Evolutionary conservation across 192 early-diverging fungal genomes (phyloP).

Genomic region (Endogone sp.): DNA sequence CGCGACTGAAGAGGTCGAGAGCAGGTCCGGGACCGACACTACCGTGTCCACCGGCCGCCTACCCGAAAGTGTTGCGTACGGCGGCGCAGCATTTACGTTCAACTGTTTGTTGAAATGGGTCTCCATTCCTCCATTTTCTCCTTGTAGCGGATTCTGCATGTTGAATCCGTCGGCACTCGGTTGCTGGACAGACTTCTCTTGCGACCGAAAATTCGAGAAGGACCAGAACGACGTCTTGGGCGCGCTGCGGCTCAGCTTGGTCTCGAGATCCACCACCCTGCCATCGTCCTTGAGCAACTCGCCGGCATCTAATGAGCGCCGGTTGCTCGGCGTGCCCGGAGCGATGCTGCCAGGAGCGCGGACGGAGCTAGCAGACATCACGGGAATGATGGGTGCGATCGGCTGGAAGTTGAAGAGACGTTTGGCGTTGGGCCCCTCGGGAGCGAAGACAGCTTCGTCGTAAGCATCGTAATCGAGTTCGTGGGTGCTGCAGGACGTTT

Average conservation of each 20-base stretch:
- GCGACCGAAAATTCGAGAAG: no score
- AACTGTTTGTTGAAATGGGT: no score
- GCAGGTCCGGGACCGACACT: no score
- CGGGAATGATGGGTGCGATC: neutral
- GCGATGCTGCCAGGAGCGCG: neutral
- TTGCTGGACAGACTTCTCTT: neutral
- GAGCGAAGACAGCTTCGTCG: slow-evolving; percentile 33
- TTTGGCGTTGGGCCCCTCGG: neutral
- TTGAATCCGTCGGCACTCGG: neutral
- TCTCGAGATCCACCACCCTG: neutral
- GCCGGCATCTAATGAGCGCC: neutral
- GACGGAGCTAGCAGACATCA: neutral
- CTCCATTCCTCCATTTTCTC: no score
- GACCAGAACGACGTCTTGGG: neutral
- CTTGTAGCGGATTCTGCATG: neutral
- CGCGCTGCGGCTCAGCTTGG: neutral
- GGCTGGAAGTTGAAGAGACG: neutral
- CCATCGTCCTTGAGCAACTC: neutral
- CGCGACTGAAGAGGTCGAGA: no score
- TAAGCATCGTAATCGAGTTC: slow-evolving; percentile 31
- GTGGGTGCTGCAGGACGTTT: neutral
- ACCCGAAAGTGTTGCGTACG: neutral
- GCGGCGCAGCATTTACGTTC: no score
- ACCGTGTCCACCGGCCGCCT: neutral
- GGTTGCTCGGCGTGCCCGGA: neutral